Base-by-base conservation (phyloP, 495 filamentous ascomycete genomes). In the Xylona heveae region DNA sequence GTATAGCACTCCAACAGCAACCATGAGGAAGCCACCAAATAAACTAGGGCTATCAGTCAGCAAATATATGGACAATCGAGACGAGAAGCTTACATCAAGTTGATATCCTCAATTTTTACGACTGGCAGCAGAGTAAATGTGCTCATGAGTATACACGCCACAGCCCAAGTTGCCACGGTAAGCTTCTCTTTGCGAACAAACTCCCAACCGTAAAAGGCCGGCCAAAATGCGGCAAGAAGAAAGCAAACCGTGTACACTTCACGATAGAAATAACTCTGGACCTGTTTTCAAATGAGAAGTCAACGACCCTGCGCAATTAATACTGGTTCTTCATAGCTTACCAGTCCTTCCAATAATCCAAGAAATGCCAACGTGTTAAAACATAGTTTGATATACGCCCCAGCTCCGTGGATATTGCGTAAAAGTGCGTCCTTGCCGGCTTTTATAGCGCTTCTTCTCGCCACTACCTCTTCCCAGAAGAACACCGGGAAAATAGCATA, bases 401-500 rank as follows among this genome's bases (percentile, higher is more conserved):
- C 51, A 19, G 66, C 53, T 1, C 71, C 67, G 28, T 57, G 52
- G 20, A 85, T 54, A 41, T 82, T 64, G 4, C 65, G 63, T 31
- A 93, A 64, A 10, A 95, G 48, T 30, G 66, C 63, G 38, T 62
- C 62, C 25, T 64, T 62, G 6, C 83, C 88, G 38, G 72, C 61
- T 28, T 50, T 39, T 26, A 94, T 44, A 32, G 79, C 71, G 30
- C 64, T 62, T 28, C 83, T 60, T 6, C 81, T 68, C 3, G 78
- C 80, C 47, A 77, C 81, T 0, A 95, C 82, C 43, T 92, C 90
- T 47, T 94, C 84, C 88, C 90, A 99, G 59, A 99, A 94, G 28
- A 73, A 67, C 2, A 88, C 69, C 0, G 90, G 85, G 49, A 95
- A 99, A 40, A 85, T 61, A 4, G 69, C 83, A 46, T 95, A 99